Evolutionary conservation across 352 stramenopile species (phyloP).

Genomic region (Phytophthora parvispora): DNA sequence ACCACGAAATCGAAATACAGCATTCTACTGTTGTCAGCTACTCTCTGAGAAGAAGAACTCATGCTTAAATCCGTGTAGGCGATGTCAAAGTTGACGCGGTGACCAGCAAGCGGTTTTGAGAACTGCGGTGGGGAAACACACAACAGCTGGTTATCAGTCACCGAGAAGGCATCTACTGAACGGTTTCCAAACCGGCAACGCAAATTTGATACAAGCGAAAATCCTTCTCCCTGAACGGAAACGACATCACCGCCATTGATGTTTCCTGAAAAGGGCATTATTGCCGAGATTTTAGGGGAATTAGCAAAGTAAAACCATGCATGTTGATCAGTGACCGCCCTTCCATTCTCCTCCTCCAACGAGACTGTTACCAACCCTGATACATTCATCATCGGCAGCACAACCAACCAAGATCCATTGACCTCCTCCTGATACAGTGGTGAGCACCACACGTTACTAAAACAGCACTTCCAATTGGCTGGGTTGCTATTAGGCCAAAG

Average conservation of each 20-base stretch:
- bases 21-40: constrained; percentile 10
- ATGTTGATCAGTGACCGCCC: constrained; percentile 6
- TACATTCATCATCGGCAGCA: constrained; percentile 15
- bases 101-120: background rate
- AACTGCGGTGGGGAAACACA: constrained; percentile 30
- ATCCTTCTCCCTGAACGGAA: constrained; percentile 34
- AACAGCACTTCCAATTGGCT: constrained; percentile 47
- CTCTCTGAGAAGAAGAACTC: background rate
- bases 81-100: constrained; percentile 27
- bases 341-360: constrained; percentile 10
- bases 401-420: constrained; percentile 14
- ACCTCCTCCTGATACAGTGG: constrained; percentile 7
- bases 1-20: constrained; percentile 34
- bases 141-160: constrained; percentile 41
- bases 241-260: constrained; percentile 34
- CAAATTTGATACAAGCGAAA: constrained; percentile 21
- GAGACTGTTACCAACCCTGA: constrained; percentile 31
- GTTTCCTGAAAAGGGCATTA: constrained; percentile 28
- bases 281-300: constrained; percentile 27
- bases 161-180: constrained; percentile 8
- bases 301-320: constrained; percentile 50
- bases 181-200: constrained; percentile 43
- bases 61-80: constrained; percentile 8
- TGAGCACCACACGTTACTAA: constrained; percentile 35
- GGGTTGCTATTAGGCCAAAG: background rate